Base-by-base conservation (phyloP, 2,329 filamentous ascomycete species). In the Colletotrichum cereale region DNA sequence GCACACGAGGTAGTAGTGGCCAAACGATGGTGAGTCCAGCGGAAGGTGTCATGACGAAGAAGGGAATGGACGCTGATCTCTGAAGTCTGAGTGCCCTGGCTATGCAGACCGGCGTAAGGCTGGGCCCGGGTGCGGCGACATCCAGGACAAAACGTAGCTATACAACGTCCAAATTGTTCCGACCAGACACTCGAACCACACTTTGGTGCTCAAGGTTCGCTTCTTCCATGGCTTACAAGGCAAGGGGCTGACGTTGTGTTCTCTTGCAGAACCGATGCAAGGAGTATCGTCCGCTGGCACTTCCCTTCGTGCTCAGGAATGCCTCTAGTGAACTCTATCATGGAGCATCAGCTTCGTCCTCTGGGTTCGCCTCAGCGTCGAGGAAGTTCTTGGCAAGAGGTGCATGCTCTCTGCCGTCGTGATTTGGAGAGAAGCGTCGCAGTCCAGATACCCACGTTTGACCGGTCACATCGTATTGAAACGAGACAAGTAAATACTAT, bases 71-170 rank as follows among this genome's bases (percentile, higher is more conserved):
- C 26, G 14, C 55, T 29, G n/a, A 40, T 6, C 21, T 36, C 40
- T 24, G 36, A 47, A 47, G 40, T 12, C 38, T 31, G 26, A 11
- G 12, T 36, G 14, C n/a, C 21, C 29, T 34, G 38, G 18, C 14
- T 26, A 42, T 34, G 12, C n/a, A 62, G 16, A 16, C 47, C 47
- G 60, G 47, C 47, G 34, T n/a, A 36, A 34, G 34, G 44, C 47
- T 47, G 60, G 34, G 24, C 26, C 47, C 60, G n/a, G 34, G 38
- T 52, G 47, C 60, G 44, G 40, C 60, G 60, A 40, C 44, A 47
- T 31, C 60, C n/a, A 34, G 42, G 18, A 40, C 11, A 62, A 62
- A 52, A 18, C 60, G 6, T 29, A n/a, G n/a, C n/a, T n/a, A 38
- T 16, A 26, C 29, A 50, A 26, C 31, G 11, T 52, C 60, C 14